Evolutionary conservation across 2,329 filamentous ascomycete genomes (phyloP).

Genomic region (Pseudogymnoascus sp.): DNA sequence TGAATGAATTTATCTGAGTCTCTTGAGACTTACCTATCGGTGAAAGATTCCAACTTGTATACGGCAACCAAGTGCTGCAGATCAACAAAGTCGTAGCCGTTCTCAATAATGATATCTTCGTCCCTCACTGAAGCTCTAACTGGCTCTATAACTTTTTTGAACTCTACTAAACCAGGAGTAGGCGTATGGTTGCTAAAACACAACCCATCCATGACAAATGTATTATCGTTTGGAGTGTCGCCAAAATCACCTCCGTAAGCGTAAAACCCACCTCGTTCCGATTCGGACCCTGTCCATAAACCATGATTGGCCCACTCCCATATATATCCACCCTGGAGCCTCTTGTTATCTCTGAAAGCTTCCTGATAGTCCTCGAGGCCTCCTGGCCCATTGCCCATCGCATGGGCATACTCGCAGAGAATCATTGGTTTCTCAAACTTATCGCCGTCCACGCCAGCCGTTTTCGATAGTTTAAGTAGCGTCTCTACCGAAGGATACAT

Average conservation of each 20-base stretch:
- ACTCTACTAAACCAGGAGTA: slow-evolving; percentile 50
- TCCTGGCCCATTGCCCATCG: slow-evolving; percentile 72
- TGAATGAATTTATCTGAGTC: neutral
- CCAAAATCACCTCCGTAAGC: slow-evolving; percentile 59
- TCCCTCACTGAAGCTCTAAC: slow-evolving; percentile 38
- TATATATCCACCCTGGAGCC: slow-evolving; percentile 39
- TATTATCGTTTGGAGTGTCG: slow-evolving; percentile 53
- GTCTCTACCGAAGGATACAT: slow-evolving; percentile 46
- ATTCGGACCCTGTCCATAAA: slow-evolving; percentile 39
- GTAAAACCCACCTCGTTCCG: slow-evolving; percentile 40
- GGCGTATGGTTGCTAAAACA: slow-evolving; percentile 48
- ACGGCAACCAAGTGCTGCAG: slow-evolving; percentile 43
- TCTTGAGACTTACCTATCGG: slow-evolving; percentile 34
- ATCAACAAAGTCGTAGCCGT: slow-evolving; percentile 48
- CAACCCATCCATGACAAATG: slow-evolving; percentile 58
- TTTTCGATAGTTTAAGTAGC: slow-evolving; percentile 29
- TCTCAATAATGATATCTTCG: slow-evolving; percentile 34
- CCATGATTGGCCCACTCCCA: slow-evolving; percentile 64
- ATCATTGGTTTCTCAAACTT: slow-evolving; percentile 47
- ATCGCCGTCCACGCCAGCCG: slow-evolving; percentile 21
- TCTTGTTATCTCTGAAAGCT: slow-evolving; percentile 41
- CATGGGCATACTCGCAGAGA: slow-evolving; percentile 52
- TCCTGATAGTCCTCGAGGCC: slow-evolving; percentile 62
- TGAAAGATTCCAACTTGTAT: slow-evolving; percentile 41
- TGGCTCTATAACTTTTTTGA: slow-evolving; percentile 53